phyloP scores from a whole-genome alignment of 2,329 filamentous ascomycete species.

The Verticillium tricorpus region DNA sequence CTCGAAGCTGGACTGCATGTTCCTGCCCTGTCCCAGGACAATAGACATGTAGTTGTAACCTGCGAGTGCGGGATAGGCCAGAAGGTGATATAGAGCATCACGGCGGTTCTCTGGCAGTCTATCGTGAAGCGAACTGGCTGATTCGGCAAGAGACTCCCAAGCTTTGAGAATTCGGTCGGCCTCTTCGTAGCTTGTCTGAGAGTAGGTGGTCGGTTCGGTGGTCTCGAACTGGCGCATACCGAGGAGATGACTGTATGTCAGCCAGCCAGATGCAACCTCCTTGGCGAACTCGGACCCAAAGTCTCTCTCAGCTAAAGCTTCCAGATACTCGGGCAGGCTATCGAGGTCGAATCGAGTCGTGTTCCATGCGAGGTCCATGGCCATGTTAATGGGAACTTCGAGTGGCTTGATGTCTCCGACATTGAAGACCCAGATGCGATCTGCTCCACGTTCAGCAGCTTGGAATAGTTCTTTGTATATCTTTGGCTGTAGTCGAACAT shows the following conservation, averaged over 20 bases:
- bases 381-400: conserved; percentile 53
- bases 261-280: conserved; percentile 45
- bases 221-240: conserved; percentile 60
- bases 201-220: conserved; percentile 54
- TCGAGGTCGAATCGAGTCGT: conserved; percentile 39
- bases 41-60: conserved; percentile 52
- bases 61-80: conserved; percentile 56
- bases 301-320: conserved; percentile 48
- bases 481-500: conserved; percentile 12
- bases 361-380: conserved; percentile 55
- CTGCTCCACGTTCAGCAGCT: conserved; percentile 50
- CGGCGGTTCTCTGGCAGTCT: conserved; percentile 34
- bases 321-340: conserved; percentile 41
- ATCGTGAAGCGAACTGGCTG: conserved; percentile 41
- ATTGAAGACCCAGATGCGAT: conserved; percentile 61
- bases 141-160: conserved; percentile 44
- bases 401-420: conserved; percentile 59
- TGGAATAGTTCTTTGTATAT: conserved; percentile 40
- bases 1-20: conserved; percentile 47
- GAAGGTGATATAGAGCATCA: conserved; percentile 54
- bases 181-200: conserved; percentile 60
- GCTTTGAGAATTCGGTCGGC: conserved; percentile 51
- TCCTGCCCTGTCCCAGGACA: conserved; percentile 42
- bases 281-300: conserved; percentile 45
- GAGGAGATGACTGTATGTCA: conserved; percentile 39